Conservation (phyloP, 768 basidiomycete species). For the Plicaturopsis crispa region DNA sequence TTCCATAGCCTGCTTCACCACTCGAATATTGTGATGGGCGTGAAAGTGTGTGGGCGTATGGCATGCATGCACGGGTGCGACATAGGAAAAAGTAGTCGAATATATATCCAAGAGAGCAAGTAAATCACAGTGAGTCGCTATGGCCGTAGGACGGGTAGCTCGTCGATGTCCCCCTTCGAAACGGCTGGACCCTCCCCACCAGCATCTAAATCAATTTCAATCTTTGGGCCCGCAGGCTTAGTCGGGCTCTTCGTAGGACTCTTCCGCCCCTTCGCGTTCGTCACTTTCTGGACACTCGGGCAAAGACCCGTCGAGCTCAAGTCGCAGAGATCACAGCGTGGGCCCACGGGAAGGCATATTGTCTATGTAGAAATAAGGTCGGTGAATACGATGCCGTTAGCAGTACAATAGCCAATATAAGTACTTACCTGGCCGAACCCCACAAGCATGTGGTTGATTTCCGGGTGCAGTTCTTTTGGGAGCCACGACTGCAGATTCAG, state of each 20-base stretch:
- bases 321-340: constrained; percentile 37
- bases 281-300: constrained; percentile 33
- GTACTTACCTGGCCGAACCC: constrained; percentile 45
- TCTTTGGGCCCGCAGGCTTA: constrained; percentile 28
- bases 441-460: constrained; percentile 48
- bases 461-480: constrained; percentile 37
- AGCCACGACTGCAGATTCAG: constrained; percentile 50
- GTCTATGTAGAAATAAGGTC: constrained; percentile 21
- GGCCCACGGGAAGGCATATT: constrained; percentile 38
- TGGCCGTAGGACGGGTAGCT: no score
- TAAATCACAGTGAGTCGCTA: no score
- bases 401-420: background rate
- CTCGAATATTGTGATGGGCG: no score
- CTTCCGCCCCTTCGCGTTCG: constrained; percentile 12
- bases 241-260: constrained; percentile 4
- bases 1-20: no score
- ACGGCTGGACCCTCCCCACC: no score
- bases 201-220: constrained; percentile 30
- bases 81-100: no score
- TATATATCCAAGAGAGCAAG: no score
- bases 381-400: no score
- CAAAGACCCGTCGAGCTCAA: constrained; percentile 31
- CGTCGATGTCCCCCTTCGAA: no score
- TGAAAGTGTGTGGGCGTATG: no score
- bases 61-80: no score